Base-by-base conservation (phyloP, 352 stramenopile species). In the Thalassiosira exigua region DNA sequence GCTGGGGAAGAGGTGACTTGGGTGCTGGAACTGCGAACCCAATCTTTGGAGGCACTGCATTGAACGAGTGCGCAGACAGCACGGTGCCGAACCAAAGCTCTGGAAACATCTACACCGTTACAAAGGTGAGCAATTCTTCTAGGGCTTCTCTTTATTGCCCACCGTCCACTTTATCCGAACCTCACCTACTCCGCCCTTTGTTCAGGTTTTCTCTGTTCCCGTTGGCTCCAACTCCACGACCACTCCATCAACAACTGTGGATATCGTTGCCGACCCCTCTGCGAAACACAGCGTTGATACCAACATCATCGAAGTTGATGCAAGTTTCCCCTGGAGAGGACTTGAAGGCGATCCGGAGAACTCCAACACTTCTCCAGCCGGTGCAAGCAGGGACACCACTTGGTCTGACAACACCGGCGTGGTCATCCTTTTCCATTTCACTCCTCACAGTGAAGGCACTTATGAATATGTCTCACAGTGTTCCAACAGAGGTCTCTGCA, bases 401-500 rank as follows among this genome's bases (percentile, higher is more conserved):
- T 81, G 75, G 80, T 75, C 62, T 22, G 74, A 85, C 27, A 87
- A 82, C 29, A 83, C 70, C 46, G 80, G 77, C n/a, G 68, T 82
- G 46, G 80, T 82, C 27, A 65, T 69, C 17, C 64, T 83, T 33
- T 85, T 83, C 54, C 69, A 82, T 44, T 84, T 79, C 32, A 85
- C 61, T 46, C 72, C 75, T 50, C 60, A 77, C 46, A 19, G 39
- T 0, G 70, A 76, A 21, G 76, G 74, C 58, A 69, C 41, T 2
- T 85, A 75, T 50, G 26, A 87, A 29, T 90, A 90, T 65, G 69
- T 86, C 22, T 89, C 78, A 11, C 57, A 82, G 51, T 85, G 66
- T 81, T 92, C 84, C 27, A 91, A 88, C 53, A 85, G 84, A 62
- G 88, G 83, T 53, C 50, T 82, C 30, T 89, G 88, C 27, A 66